These are phyloP conservation scores for Colletotrichum sp. DNA, from an alignment of 2,329 filamentous ascomycete species.

Conservation along the genomic window DNA sequence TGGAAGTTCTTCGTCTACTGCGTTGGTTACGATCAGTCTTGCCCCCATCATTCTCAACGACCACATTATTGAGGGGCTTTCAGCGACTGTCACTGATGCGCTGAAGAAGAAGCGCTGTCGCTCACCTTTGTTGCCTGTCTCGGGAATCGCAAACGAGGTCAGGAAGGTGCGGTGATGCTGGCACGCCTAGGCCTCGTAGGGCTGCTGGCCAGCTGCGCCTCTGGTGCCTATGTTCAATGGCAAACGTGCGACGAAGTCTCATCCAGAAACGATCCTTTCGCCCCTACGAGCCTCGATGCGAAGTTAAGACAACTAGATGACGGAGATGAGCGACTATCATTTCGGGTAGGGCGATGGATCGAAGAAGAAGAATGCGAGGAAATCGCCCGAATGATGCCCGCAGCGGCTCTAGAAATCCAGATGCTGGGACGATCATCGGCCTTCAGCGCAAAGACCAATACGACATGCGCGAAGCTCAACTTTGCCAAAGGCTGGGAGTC, in stretches of 20 bases:
- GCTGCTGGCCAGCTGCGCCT: slow-evolving; percentile 1
- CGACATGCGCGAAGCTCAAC: not conserved
- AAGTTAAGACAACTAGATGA: not conserved
- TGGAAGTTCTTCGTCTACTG: not conserved
- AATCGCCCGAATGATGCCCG: not conserved
- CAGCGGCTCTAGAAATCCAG: not conserved
- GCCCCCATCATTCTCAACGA: not conserved
- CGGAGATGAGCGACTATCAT: not conserved
- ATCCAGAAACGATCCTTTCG: not conserved
- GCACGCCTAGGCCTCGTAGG: not conserved
- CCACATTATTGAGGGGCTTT: not conserved
- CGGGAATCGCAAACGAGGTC: not conserved
- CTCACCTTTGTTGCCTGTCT: not conserved
- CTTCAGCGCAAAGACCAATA: not conserved
- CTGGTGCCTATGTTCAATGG: slow-evolving; percentile 24
- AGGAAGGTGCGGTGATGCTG: not conserved
- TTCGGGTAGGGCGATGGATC: not conserved
- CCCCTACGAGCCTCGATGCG: not conserved
- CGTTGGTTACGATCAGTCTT: not conserved
- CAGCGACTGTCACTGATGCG: not conserved
- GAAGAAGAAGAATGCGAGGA: slow-evolving; percentile 5
- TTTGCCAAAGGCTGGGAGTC: not conserved
- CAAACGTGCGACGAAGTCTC: slow-evolving; percentile 15
- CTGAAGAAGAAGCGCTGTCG: not conserved
- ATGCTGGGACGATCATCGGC: slow-evolving; percentile 9